These are phyloP conservation scores for Microdochium paspali DNA, from an alignment of 2,329 filamentous ascomycete genomes.

Conservation along the genomic window DNA sequence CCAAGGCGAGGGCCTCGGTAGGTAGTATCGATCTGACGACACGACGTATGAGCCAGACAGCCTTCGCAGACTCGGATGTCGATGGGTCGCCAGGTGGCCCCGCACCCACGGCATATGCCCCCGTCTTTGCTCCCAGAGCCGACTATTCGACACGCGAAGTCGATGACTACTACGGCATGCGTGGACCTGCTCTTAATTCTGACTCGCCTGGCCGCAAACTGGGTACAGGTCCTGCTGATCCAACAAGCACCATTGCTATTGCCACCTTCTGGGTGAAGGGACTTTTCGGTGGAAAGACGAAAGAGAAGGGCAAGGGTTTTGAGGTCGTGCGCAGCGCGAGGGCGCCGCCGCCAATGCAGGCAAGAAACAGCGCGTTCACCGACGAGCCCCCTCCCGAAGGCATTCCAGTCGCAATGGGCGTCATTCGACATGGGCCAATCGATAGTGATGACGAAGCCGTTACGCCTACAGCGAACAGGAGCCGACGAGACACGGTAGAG, in stretches of 20 bases:
- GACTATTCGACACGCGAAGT: constrained; percentile 93
- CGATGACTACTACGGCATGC: constrained; percentile 92
- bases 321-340: constrained; percentile 88
- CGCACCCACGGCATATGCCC: constrained; percentile 25
- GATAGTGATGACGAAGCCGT: constrained; percentile 53
- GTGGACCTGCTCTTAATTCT: constrained; percentile 78
- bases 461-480: constrained; percentile 20
- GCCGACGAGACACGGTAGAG: constrained; percentile 16
- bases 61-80: constrained; percentile 27
- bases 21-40: constrained; percentile 25
- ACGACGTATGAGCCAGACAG: constrained; percentile 27
- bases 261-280: constrained; percentile 83
- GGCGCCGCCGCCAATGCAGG: constrained; percentile 68
- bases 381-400: constrained; percentile 60
- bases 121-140: constrained; percentile 46
- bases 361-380: constrained; percentile 44
- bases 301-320: constrained; percentile 93
- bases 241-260: constrained; percentile 81
- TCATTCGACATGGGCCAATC: constrained; percentile 49
- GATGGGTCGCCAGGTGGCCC: constrained; percentile 24
- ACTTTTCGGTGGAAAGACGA: constrained; percentile 74
- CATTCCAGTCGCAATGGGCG: constrained; percentile 55
- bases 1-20: constrained; percentile 21
- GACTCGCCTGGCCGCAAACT: constrained; percentile 74
- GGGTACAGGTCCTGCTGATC: constrained; percentile 90